Conservation (phyloP, 1,139 yeast genomes). For the Tardiomyces digboiensis region DNA sequence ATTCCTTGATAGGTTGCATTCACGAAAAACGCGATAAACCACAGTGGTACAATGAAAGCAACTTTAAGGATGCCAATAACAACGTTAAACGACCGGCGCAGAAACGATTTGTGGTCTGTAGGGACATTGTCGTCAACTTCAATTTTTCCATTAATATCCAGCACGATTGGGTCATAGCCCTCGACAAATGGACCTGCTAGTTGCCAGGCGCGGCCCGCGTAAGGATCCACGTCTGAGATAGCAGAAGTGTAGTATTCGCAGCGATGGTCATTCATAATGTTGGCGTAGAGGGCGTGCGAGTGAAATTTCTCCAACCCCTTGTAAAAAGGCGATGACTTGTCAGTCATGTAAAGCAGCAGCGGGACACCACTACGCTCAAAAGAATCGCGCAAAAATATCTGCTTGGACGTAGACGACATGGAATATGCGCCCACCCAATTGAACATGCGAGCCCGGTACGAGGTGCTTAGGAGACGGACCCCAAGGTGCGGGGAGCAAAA, state of each 20-base stretch:
- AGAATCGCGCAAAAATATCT: conserved; percentile 55
- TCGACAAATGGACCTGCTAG: conserved; percentile 37
- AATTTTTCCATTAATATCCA: conserved; percentile 32
- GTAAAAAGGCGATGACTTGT: conserved; percentile 49
- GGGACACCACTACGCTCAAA: conserved; percentile 30
- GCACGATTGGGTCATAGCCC: conserved; percentile 44
- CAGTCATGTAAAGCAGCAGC: conserved; percentile 55
- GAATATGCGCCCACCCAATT: conserved; percentile 52
- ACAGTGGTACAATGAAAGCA: conserved; percentile 21
- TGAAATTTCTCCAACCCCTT: conserved; percentile 45
- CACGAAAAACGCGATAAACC: conserved; percentile 25
- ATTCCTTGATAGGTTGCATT: conserved; percentile 24
- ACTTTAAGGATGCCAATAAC: conserved; percentile 9
- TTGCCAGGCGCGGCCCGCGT: conserved; percentile 22
- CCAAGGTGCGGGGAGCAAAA: conserved; percentile 85
- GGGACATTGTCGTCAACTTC: conserved; percentile 5
- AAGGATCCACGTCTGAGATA: conserved; percentile 54
- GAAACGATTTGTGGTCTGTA: conserved; percentile 5
- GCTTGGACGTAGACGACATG: conserved; percentile 63
- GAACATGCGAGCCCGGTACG: conserved; percentile 38
- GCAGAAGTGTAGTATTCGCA: conserved; percentile 80
- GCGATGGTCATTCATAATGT: conserved; percentile 67
- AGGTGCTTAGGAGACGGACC: conserved; percentile 50
- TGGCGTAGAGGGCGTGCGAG: conserved; percentile 53
- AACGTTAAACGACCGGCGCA: conserved; percentile 20